These are phyloP conservation scores for Letharia columbiana DNA, from an alignment of 495 filamentous ascomycete genomes.

Conservation along the genomic window DNA sequence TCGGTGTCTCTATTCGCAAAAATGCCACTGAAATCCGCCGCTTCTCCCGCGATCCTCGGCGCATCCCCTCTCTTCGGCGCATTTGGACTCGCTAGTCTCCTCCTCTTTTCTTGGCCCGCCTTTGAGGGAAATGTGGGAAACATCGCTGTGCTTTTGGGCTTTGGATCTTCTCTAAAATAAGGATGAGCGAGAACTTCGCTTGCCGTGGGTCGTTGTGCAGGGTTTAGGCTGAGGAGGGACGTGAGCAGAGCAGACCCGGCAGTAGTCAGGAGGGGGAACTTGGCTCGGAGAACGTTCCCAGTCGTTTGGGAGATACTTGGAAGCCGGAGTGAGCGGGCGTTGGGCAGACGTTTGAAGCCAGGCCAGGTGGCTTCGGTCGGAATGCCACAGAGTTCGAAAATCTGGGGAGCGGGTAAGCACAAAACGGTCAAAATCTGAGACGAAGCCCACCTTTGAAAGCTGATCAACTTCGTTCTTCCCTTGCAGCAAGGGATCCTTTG, in stretches of 20 bases:
- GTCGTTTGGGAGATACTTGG: constrained; percentile 42
- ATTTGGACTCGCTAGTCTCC: constrained; percentile 65
- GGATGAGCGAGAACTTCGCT: constrained; percentile 63
- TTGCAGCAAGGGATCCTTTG: constrained; percentile 74
- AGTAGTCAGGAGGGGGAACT: constrained; percentile 72
- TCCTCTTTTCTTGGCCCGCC: constrained; percentile 80
- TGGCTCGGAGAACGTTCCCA: constrained; percentile 45
- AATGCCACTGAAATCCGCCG: constrained; percentile 71
- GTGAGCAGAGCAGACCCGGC: constrained; percentile 63
- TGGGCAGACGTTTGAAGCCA: constrained; percentile 75
- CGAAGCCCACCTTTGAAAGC: constrained; percentile 43
- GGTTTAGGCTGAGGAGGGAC: constrained; percentile 66
- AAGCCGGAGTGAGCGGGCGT: constrained; percentile 75
- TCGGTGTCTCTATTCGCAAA: constrained; percentile 60
- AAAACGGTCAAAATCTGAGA: constrained; percentile 20
- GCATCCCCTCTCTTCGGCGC: constrained; percentile 78
- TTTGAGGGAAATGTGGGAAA: constrained; percentile 92
- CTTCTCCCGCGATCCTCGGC: constrained; percentile 50
- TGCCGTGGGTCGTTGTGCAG: constrained; percentile 59
- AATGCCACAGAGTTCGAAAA: constrained; percentile 86
- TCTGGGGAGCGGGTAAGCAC: constrained; percentile 33
- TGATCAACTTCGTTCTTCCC: constrained; percentile 95
- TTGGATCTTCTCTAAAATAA: constrained; percentile 86
- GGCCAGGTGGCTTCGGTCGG: constrained; percentile 85
- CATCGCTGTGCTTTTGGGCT: constrained; percentile 76